A percentile compares a stretch with the other conserved stretches of the same genome.
phyloP scores from a whole-genome alignment of 2,329 filamentous ascomycete species.

The Neopestalotiopsis rosae region DNA sequence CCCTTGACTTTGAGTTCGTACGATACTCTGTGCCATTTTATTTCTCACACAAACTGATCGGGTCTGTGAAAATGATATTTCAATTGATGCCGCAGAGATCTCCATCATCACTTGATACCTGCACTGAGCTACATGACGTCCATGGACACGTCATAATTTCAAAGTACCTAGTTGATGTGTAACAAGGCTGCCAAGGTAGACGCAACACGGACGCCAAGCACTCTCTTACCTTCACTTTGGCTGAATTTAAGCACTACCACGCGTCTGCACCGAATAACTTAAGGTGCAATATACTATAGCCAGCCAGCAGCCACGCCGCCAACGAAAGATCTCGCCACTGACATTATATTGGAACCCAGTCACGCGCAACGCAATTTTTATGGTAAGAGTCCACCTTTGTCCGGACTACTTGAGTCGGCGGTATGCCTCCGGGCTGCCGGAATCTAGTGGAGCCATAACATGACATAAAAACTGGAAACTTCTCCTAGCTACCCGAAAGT shows the following conservation, averaged over 20 bases:
- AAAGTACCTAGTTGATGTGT: too few species aligned
- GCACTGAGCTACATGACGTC: too few species aligned
- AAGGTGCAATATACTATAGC: background rate
- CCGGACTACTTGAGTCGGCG: conserved; percentile 6
- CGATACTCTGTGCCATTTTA: too few species aligned
- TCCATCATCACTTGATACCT: too few species aligned
- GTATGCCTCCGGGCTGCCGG: conserved; percentile 1
- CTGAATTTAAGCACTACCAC: background rate
- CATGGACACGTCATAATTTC: too few species aligned
- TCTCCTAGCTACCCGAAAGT: background rate
- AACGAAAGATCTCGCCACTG: background rate
- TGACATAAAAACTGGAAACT: conserved; percentile 3
- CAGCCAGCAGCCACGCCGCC: background rate
- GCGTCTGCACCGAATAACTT: too few species aligned
- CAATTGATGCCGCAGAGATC: too few species aligned
- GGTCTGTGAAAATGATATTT: too few species aligned
- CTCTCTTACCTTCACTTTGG: too few species aligned
- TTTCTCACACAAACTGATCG: too few species aligned
- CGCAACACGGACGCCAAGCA: too few species aligned
- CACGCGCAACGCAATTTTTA: conserved; percentile 3
- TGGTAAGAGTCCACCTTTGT: background rate
- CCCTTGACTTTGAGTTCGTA: too few species aligned
- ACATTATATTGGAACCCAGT: background rate
- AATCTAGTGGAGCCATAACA: background rate
- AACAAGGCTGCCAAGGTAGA: background rate